These are phyloP conservation scores for Porogramme epimiltina DNA, from an alignment of 1,284 basidiomycete genomes.

Conservation along the genomic window DNA sequence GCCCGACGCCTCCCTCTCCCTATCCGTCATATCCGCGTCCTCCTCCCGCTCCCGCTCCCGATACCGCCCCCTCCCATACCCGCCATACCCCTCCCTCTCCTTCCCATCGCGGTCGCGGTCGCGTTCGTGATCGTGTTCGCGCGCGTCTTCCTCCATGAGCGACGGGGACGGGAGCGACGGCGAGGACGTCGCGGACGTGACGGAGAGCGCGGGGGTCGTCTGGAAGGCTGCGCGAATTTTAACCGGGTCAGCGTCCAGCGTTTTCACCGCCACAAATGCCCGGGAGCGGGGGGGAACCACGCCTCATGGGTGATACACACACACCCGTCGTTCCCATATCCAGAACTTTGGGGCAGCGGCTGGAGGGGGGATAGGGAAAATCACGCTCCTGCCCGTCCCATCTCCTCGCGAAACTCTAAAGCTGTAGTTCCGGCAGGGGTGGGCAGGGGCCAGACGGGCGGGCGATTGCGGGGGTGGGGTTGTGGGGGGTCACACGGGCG, in stretches of 20 bases:
- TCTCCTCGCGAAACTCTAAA: too few species aligned
- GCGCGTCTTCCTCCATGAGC: conserved; percentile 22
- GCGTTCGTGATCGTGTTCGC: conserved; percentile 14
- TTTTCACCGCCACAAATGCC: too few species aligned
- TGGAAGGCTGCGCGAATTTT: conserved; percentile 29
- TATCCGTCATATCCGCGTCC: neutral
- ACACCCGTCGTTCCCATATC: too few species aligned
- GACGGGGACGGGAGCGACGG: conserved; percentile 34
- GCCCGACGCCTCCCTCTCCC: conserved; percentile 1
- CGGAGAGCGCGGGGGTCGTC: conserved; percentile 38
- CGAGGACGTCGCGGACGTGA: conserved; percentile 34
- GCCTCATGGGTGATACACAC: too few species aligned
- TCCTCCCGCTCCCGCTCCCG: neutral
- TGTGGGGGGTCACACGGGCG: neutral
- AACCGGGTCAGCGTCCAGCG: too few species aligned
- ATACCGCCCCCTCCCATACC: conserved; percentile 2
- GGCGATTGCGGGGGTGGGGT: neutral
- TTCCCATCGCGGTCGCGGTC: conserved; percentile 2
- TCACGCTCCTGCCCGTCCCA: too few species aligned
- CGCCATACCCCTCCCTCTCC: neutral
- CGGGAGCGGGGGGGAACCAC: too few species aligned
- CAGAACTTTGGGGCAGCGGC: too few species aligned
- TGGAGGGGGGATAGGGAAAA: too few species aligned
- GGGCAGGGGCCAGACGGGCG: conserved; percentile 5
- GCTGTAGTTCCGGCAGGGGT: too few species aligned